Base-by-base conservation (phyloP, 2,329 filamentous ascomycete species). In the Balansia obtecta region DNA sequence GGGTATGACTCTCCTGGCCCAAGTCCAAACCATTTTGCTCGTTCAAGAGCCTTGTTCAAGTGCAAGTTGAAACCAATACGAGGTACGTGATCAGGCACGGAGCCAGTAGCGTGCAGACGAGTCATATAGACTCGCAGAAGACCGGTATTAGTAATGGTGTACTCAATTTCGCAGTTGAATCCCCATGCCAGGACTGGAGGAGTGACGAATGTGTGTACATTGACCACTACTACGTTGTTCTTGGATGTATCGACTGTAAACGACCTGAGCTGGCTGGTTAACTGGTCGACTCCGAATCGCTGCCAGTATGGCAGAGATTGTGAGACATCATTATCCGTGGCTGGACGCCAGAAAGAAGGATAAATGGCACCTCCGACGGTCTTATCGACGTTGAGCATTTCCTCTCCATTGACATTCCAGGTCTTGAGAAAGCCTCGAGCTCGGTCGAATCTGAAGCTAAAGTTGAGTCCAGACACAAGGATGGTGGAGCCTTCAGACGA, bases 1-100 rank as follows among this genome's bases (percentile, higher is more conserved):
- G 73, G 74, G 61, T 85, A 86, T 8, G 72, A 75, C 62, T 85
- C 81, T 9, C 77, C 79, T 0, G 79, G 79, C 0, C 82, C 82
- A 5, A 75, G 75, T 6, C 82, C 82, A 53, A 78, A 76, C 80
- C 81, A 86, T 45, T 66, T 62, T 4, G 77, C 74, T 1, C 63
- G 56, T 46, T 75, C 67, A 22, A 81, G 71, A 0, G 61, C 49
- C 34, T 68, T 61, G 4, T 69, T 67, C 0, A 83, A 63, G 34
- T 72, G 69, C 4, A 85, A 58, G 48, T 80, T 72, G 4, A 86
- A 66, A 0, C 83, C 83, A 22, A 83, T 71, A 9, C 83, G 72
- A 0, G 83, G 81, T 0, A 86, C 63, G 38, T 76, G 76, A 4
- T 65, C 64, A 0, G 80, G 80, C 2, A 70, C 65, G 12, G 71